Base-by-base conservation (phyloP, 495 filamentous ascomycete genomes). In the Lasiosphaeria ovina region DNA sequence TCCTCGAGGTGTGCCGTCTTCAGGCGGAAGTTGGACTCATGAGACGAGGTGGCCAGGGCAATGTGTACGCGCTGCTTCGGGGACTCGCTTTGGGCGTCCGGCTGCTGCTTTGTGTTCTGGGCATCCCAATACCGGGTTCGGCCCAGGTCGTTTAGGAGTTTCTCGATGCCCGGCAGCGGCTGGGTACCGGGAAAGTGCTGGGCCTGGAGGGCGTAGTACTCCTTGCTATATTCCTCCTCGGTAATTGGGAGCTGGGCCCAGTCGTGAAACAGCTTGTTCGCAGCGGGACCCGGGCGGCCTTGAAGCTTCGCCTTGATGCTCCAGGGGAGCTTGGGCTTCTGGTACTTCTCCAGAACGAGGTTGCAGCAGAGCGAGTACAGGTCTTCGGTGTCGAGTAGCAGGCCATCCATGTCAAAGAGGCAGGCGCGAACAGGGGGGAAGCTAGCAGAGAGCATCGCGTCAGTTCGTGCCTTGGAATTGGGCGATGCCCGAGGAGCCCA, bases 391-490 rank as follows among this genome's bases (percentile, higher is more conserved):
- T 98, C 87, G 62, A 98, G 87, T 17, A 98, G 82, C 34, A 98
- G 87, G 48, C 94, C 94, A 71, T 98, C 94, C 92, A 98, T 96
- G 80, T 98, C 94, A 70, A 99, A 99, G 59, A 99, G 87, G 76
- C 92, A 97, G 60, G 94, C 94, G 58, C 91, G 85, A 58, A 98
- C 83, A 51, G 87, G 87, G 32, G 91, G 91, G 67, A 87, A 81
- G 62, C 87, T 89, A 60, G 36, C 38, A 32, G n/a, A 10, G 24
- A 24, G 24, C 24, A 24, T 24, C 2, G 24, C 24, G 24, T 24
- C 24, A 24, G 24, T 24, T 24, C 2, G 24, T 24, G 24, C 24
- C 24, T 24, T 24, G 24, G 24, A 24, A 24, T 24, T 24, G 24
- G 24, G 24, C 24, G 0, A 24, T 24, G 24, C 24, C 24, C 24